A percentile compares a stretch with the other conserved stretches of the same genome.
Conservation (phyloP, 1,284 basidiomycete genomes). For the Coriolopsis trogii region DNA sequence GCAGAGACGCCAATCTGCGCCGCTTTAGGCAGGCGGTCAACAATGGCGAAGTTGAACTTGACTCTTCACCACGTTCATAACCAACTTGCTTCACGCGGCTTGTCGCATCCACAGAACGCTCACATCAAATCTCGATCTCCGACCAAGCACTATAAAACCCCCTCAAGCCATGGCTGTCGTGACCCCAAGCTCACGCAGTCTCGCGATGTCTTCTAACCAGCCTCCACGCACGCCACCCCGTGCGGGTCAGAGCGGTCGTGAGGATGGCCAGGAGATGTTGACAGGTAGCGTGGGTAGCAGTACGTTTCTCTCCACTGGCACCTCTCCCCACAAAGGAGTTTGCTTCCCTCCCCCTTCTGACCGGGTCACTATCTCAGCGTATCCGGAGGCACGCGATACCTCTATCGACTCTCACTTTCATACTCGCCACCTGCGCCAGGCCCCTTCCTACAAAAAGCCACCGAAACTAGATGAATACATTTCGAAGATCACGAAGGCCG, state of each 20-base stretch:
- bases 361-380: not conserved
- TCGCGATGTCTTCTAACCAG: constrained; percentile 2
- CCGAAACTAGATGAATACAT: not conserved
- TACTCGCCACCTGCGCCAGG: not conserved
- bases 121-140: not conserved
- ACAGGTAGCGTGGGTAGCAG: not conserved
- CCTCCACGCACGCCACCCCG: not conserved
- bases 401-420: not conserved
- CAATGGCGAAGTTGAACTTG: not conserved
- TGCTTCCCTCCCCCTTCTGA: not conserved
- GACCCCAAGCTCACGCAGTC: constrained; percentile 9
- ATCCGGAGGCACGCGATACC: not conserved
- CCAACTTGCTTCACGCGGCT: not conserved
- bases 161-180: constrained; percentile 1
- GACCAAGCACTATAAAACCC: not conserved
- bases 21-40: not conserved
- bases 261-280: not conserved
- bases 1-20: not conserved
- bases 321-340: not conserved
- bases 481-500: not conserved
- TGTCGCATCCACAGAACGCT: too few species aligned
- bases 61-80: not conserved
- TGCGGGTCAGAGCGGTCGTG: not conserved
- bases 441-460: too few species aligned
- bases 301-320: not conserved